These are phyloP conservation scores for Diversispora eburnea DNA, from an alignment of 192 early-diverging fungal species.

Conservation along the genomic window DNA sequence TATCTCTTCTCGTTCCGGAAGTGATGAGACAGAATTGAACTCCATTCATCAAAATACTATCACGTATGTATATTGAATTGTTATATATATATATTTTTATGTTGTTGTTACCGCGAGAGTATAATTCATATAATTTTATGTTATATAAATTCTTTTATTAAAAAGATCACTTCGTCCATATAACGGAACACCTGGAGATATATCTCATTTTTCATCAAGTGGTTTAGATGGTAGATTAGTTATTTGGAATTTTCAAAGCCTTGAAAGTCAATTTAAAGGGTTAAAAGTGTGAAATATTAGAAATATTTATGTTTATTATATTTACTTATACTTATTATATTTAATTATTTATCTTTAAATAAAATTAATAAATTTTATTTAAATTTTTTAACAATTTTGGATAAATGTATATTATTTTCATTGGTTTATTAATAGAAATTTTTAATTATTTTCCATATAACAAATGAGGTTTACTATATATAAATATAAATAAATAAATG, in stretches of 20 bases:
- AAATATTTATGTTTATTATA: neutral
- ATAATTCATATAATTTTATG: neutral
- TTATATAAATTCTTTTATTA: neutral
- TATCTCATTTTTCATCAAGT: slow-evolving; percentile 71
- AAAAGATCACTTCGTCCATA: slow-evolving; percentile 52
- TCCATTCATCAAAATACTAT: slow-evolving; percentile 98
- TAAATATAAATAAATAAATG: no score
- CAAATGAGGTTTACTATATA: no score
- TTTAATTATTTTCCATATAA: no score
- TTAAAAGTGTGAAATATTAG: neutral
- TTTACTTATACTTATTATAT: neutral
- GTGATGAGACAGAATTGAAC: slow-evolving; percentile 66
- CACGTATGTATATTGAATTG: slow-evolving; percentile 50
- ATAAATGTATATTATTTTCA: no score
- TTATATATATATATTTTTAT: no score
- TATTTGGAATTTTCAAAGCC: slow-evolving; percentile 59
- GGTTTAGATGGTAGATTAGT: slow-evolving; percentile 84
- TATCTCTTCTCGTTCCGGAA: slow-evolving; percentile 53
- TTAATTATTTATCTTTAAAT: neutral
- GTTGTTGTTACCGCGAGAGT: neutral
- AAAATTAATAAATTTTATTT: no score
- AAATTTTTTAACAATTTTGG: no score
- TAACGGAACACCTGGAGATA: slow-evolving; percentile 45
- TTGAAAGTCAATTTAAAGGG: neutral
- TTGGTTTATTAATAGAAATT: no score